Percentiles rank a stretch among this genome's conserved stretches.
These are phyloP conservation scores for Ustilago tritici DNA, from an alignment of 1,284 basidiomycete genomes.

Conservation along the genomic window DNA sequence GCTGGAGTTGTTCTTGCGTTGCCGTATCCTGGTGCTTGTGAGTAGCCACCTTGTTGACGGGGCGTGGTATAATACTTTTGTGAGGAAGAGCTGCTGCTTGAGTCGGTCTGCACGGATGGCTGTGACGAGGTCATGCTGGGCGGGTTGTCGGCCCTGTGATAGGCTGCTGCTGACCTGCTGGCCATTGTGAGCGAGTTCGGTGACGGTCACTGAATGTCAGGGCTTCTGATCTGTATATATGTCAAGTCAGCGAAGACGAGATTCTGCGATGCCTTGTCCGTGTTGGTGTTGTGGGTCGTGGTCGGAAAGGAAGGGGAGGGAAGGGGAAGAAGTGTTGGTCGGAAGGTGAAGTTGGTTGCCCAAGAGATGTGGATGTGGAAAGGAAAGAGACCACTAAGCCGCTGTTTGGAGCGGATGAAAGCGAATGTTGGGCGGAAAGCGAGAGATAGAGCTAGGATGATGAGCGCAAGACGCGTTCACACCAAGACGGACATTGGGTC, in stretches of 20 bases:
- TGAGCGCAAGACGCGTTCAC: not conserved
- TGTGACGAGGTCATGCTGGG: slow-evolving; percentile 37
- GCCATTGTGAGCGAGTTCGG: slow-evolving; percentile 19
- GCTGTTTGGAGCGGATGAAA: slow-evolving; percentile 4
- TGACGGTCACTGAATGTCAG: not conserved
- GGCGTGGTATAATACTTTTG: slow-evolving; percentile 41
- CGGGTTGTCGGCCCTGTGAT: slow-evolving; percentile 43
- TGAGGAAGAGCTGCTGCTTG: slow-evolving; percentile 38
- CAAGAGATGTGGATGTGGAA: slow-evolving; percentile 1
- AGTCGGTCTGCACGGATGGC: slow-evolving; percentile 40
- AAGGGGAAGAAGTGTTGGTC: not conserved
- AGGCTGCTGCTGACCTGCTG: slow-evolving; percentile 28
- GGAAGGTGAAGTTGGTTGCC: not conserved
- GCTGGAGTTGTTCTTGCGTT: slow-evolving; percentile 10
- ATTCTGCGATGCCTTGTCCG: not conserved
- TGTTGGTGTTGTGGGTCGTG: not conserved
- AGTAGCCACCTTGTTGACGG: slow-evolving; percentile 3
- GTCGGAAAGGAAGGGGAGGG: slow-evolving; percentile 1
- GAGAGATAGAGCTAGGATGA: not conserved
- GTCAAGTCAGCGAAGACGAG: not conserved
- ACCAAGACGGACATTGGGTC: not conserved
- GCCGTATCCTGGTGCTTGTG: slow-evolving; percentile 11
- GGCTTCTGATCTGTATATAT: not conserved
- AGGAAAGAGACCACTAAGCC: not conserved
- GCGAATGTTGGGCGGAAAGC: not conserved